Base-by-base conservation (phyloP, 1,284 basidiomycete species). In the Marasmius oreades region DNA sequence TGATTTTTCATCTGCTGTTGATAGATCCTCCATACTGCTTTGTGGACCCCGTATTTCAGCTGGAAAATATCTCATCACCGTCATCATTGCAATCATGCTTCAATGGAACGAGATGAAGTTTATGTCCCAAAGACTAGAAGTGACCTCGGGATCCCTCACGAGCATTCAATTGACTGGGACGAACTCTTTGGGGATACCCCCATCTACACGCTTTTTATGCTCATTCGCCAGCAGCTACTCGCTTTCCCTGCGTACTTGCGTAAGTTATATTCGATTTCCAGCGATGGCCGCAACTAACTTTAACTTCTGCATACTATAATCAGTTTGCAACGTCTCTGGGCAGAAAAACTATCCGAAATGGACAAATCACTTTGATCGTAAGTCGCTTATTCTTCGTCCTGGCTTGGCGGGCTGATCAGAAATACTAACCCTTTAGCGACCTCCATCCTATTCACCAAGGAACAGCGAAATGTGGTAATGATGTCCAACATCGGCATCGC, bases 211-310 rank as follows among this genome's bases (percentile, higher is more conserved):
- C 66, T 84, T 8, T 77, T 70, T 62, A 78, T 75, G 73, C 69
- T 82, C 31, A 62, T 83, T 52, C 73, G 77, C 16, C 78, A 80
- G 61, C 92, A 95, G 71, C 73, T 91, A 8, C 76, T 82, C 28
- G 85, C 85, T 26, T 86, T 88, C 70, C 78, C 75, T 22, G 78
- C 80, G 58, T 89, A 87, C 73, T 56, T 70, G 70, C 67, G 70
- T 69, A 45, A 34, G 62, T 64, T 8, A 26, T 11, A 18, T 43
- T 34, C 20, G 18, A 20, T n/a, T 48, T 16, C 45, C n/a, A 28
- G 5, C 10, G 14, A 44, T 8, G 10, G 4, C 12, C n/a, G 16
- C 51, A 7, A 14, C 24, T 36, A 39, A 37, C 37, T 45, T 5
- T 50, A 16, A 28, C 18, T 16, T 39, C 24, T 12, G 43, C 26